Base-by-base conservation (phyloP, 345 rosid genomes). In the Mallotus nudiflorus region DNA sequence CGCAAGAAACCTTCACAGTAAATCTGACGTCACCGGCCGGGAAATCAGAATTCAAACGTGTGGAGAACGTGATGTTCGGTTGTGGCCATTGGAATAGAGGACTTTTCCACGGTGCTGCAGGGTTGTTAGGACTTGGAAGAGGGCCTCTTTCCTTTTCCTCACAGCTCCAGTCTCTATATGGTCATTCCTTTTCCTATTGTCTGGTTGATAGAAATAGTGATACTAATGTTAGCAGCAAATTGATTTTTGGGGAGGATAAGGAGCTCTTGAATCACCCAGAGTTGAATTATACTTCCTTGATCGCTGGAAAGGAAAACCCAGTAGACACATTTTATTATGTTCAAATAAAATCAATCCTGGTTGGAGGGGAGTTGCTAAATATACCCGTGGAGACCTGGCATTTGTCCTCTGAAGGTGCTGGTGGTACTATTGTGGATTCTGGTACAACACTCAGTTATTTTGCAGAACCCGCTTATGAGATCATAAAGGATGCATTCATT, bases 51-150 rank as follows among this genome's bases (percentile, higher is more conserved):
- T 73, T 82, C 9, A 84, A 65, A 37, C 73, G 48, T n/a, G 86
- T 87, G 2, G 93, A 91, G 76, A 83, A 91, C 35, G 75, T 91
- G 65, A 86, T 88, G 91, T 91, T 94, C 42, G 98, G 98, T 15
- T 91, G 97, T 58, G 97, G 98, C n/a, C 91, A 87, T 75, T 88
- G 95, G 97, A 94, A 94, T 74, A 65, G 96, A 75, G 98, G 96
- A 33, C 74, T 78, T 5, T 91, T 91, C 81, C 83, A 81, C 16
- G 96, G 94, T n/a, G 94, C 97, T 50, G 83, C 97, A 25, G 97
- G 98, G 22, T 29, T 94, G 69, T 77, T 94, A 59, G 97, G 98
- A 1, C 83, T 94, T 39, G 98, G 98, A 29, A 84, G 95, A 87
- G 96, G 97, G 2, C 89, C 94, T 0, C 91, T 91, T 56, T 94